Conservation (phyloP, 2,329 filamentous ascomycete species). For the Fusarium veterinarium region DNA sequence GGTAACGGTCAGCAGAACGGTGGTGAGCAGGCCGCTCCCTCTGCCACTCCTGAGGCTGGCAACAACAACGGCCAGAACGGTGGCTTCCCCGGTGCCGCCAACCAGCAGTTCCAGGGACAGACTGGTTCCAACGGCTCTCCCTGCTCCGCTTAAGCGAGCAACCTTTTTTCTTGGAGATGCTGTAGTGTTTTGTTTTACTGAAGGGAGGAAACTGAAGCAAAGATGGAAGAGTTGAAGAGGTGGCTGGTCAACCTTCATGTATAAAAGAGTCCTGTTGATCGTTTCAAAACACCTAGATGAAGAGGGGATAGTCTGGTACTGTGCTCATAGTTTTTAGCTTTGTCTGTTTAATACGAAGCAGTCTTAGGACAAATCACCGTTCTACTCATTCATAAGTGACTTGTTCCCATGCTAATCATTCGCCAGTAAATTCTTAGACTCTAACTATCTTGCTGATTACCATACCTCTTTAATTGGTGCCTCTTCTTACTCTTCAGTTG, state of each 20-base stretch:
- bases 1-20: neutral
- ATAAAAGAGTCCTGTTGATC: conserved; percentile 29
- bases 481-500: neutral
- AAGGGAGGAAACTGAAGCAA: conserved; percentile 11
- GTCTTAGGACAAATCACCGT: conserved; percentile 2
- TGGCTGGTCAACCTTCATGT: conserved; percentile 17
- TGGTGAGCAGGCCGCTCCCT: neutral
- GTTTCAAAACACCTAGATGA: conserved; percentile 20
- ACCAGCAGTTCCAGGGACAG: conserved; percentile 1
- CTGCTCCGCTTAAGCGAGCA: conserved; percentile 17
- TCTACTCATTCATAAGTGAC: neutral
- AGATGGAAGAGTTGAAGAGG: conserved; percentile 1
- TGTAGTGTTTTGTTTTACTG: conserved; percentile 1
- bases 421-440: fast-evolving
- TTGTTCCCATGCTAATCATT: too few species aligned
- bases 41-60: neutral
- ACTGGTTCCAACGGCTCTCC: conserved; percentile 3
- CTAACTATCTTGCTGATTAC: too few species aligned
- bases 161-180: neutral
- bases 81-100: conserved; percentile 6
- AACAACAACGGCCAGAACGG: conserved; percentile 1
- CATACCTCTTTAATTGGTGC: fast-evolving
- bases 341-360: conserved; percentile 27
- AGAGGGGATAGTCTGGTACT: conserved; percentile 29
- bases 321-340: conserved; percentile 30